Base-by-base conservation (phyloP, 768 basidiomycete genomes). In the Filobasidium wieringae region DNA sequence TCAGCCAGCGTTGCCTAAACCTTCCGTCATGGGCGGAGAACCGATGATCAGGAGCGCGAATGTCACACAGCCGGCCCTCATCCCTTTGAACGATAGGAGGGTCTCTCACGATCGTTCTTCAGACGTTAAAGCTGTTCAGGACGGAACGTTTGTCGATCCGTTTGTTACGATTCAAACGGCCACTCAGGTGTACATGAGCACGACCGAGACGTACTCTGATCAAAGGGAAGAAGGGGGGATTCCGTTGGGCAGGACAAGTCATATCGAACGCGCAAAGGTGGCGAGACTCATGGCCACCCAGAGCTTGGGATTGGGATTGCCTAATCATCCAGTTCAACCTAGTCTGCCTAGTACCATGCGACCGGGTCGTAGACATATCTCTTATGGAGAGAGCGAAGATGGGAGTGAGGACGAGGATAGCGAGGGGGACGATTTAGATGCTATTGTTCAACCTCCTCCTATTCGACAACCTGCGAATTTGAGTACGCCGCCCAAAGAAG, bases 91-190 rank as follows among this genome's bases (percentile, higher is more conserved):
- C 36, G 11, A 11, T 37, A 11, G 19, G 36, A 11, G 19, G 12
- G 19, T 11, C 11, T 37, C 36, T n/a, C n/a, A n/a, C n/a, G n/a
- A n/a, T n/a, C n/a, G n/a, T n/a, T n/a, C n/a, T 45, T 40, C 41
- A 11, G 55, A 56, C 27, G 55, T 47, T 15, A 56, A 30, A 14
- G 37, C 27, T 31, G 39, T 67, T 56, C 72, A 73, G 59, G 54
- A 51, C 37, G 70, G 70, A n/a, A 30, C 67, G 9, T 65, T 73
- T 39, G 63, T 66, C 8, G 72, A 73, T 53, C 72, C 72, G 19
- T 73, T 73, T 63, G 63, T 70, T 47, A 71, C 70, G 4, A 62
- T 71, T 27, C 67, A 70, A 41, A 70, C 72, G 7, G 68, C 66
- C 27, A 73, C 70, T 4, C 54, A 64, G 12, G 62, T 67, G 26